Percentiles rank a stretch among this genome's conserved stretches.
These are phyloP conservation scores for Trichoderma oligosporum DNA, from an alignment of 2,329 filamentous ascomycete species.

Conservation along the genomic window DNA sequence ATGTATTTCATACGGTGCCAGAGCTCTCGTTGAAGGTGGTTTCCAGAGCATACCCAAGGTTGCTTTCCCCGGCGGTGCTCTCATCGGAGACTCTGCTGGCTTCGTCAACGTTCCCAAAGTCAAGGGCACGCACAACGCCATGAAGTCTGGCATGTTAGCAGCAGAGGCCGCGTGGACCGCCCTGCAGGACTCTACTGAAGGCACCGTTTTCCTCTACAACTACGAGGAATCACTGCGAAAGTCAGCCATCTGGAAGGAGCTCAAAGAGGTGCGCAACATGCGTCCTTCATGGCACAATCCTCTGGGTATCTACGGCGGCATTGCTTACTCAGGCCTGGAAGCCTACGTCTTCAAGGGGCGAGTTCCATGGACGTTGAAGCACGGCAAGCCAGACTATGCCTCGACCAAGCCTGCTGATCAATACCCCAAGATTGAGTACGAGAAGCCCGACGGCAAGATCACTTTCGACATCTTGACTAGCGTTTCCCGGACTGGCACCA, in stretches of 20 bases:
- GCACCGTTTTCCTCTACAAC: slow-evolving; percentile 85
- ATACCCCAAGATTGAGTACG: slow-evolving; percentile 88
- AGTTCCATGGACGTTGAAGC: slow-evolving; percentile 87
- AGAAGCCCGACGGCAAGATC: slow-evolving; percentile 92
- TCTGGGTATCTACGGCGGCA: slow-evolving; percentile 82
- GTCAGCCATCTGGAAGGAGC: slow-evolving; percentile 87
- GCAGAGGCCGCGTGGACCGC: slow-evolving; percentile 86
- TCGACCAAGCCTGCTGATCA: slow-evolving; percentile 76
- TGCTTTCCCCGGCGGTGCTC: slow-evolving; percentile 88
- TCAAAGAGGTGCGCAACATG: slow-evolving; percentile 96
- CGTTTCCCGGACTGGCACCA: slow-evolving; percentile 91
- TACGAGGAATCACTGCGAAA: slow-evolving; percentile 87
- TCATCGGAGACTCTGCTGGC: slow-evolving; percentile 93
- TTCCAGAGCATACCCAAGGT: slow-evolving; percentile 98
- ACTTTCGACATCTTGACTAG: slow-evolving; percentile 95
- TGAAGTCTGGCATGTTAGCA: slow-evolving; percentile 95
- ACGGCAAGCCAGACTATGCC: slow-evolving; percentile 72
- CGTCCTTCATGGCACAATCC: slow-evolving; percentile 88
- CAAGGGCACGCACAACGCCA: slow-evolving; percentile 96
- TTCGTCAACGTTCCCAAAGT: slow-evolving; percentile 98
- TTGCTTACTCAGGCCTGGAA: slow-evolving; percentile 90
- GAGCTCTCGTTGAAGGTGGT: slow-evolving; percentile 87
- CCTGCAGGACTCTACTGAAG: slow-evolving; percentile 53
- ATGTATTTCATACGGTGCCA: slow-evolving; percentile 93
- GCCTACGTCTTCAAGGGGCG: slow-evolving; percentile 82